phyloP scores from a whole-genome alignment of 257 asterid species.

The Henckelia pumila region DNA sequence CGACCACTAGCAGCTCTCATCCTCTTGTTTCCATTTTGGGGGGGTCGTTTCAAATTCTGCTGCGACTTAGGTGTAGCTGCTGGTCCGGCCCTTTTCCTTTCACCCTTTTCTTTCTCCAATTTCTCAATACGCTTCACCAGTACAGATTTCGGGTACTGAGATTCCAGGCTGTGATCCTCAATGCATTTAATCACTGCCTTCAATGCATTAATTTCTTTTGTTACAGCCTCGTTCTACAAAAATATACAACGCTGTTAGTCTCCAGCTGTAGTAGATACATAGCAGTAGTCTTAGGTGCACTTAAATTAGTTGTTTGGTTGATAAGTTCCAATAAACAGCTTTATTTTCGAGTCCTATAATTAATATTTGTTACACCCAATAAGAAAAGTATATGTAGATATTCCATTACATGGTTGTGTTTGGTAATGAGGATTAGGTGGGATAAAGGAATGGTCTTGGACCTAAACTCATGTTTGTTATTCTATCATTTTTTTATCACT shows the following conservation, averaged over 20 bases:
- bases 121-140: constrained; percentile 41
- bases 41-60: constrained; percentile 34
- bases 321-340: not conserved
- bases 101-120: constrained; percentile 52
- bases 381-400: not conserved
- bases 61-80: constrained; percentile 29
- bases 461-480: too few species aligned
- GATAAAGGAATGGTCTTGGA: too few species aligned
- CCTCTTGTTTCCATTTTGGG: constrained; percentile 37
- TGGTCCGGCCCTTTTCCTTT: constrained; percentile 36
- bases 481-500: too few species aligned
- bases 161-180: constrained; percentile 51
- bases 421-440: too few species aligned
- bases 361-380: not conserved
- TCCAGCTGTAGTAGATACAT: constrained; percentile 2
- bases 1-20: constrained; percentile 25
- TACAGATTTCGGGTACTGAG: constrained; percentile 45
- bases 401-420: not conserved
- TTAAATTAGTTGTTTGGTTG: not conserved
- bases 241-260: constrained; percentile 22
- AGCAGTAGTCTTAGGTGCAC: not conserved
- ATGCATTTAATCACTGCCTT: constrained; percentile 54
- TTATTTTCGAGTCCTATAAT: not conserved
- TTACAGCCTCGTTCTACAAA: constrained; percentile 51
- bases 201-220: constrained; percentile 52